These are phyloP conservation scores for Fagopyrum tataricum DNA, from an alignment of 148 eudicot species.

Conservation along the genomic window DNA sequence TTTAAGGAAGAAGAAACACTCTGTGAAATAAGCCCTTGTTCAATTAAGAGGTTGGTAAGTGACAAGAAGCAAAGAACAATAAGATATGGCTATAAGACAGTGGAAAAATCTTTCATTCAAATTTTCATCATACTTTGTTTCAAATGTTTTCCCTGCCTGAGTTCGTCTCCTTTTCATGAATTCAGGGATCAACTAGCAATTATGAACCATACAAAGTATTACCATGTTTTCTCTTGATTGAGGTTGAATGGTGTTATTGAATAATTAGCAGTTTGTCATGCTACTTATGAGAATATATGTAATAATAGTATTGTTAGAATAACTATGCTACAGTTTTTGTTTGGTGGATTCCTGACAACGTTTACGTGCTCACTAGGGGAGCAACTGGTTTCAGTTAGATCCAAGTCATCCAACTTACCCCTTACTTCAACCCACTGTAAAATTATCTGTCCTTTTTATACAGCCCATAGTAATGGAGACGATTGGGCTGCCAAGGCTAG, in stretches of 20 bases:
- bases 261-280: not conserved
- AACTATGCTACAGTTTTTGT: not conserved
- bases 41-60: not conserved
- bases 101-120: not conserved
- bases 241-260: not conserved
- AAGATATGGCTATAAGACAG: not conserved
- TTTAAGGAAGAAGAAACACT: not conserved
- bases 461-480: constrained; percentile 74
- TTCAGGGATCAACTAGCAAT: not conserved
- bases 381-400: not conserved
- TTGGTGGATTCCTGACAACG: not conserved
- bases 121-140: no score
- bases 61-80: not conserved
- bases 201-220: not conserved
- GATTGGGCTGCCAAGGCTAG: constrained; percentile 96
- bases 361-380: not conserved
- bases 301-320: not conserved
- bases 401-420: not conserved
- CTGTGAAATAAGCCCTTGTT: not conserved
- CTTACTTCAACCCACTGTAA: not conserved
- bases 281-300: not conserved
- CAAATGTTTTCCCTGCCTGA: not conserved
- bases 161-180: not conserved
- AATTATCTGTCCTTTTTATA: constrained; percentile 4
- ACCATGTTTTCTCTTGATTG: not conserved